Conservation (phyloP, 2,329 filamentous ascomycete genomes). For the Nemania abortiva region DNA sequence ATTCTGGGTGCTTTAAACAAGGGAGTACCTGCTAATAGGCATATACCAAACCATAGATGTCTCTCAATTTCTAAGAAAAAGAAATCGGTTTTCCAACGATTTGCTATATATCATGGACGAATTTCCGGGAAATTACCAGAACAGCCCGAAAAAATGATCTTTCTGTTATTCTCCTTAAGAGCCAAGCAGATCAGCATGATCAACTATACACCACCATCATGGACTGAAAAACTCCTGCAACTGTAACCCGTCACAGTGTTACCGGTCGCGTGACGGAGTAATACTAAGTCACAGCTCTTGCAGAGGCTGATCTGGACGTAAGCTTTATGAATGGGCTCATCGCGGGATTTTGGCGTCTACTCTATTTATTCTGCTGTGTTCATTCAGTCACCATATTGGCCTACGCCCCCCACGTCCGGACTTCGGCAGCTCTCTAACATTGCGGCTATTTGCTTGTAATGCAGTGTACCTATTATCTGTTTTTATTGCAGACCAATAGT, state of each 20-base stretch:
- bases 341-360: neutral
- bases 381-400: neutral
- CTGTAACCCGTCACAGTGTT: neutral
- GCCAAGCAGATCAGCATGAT: neutral
- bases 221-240: too few relatives aligned
- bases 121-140: neutral
- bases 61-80: neutral
- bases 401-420: conserved; percentile 15
- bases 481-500: neutral
- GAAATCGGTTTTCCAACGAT: neutral
- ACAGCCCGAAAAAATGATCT: neutral
- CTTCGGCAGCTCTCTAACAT: conserved; percentile 10
- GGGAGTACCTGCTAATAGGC: neutral
- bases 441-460: neutral
- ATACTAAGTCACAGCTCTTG: neutral
- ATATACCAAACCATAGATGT: neutral
- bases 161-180: neutral
- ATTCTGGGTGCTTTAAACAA: neutral
- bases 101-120: neutral
- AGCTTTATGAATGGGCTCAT: neutral
- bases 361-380: neutral
- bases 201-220: neutral
- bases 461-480: neutral
- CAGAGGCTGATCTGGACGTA: neutral
- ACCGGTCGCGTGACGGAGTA: conserved; percentile 2